Evolutionary conservation across 2,329 filamentous ascomycete species (phyloP), one percentile per base, ranked within the genome.

Genomic region (Cordyceps tenuipes): DNA sequence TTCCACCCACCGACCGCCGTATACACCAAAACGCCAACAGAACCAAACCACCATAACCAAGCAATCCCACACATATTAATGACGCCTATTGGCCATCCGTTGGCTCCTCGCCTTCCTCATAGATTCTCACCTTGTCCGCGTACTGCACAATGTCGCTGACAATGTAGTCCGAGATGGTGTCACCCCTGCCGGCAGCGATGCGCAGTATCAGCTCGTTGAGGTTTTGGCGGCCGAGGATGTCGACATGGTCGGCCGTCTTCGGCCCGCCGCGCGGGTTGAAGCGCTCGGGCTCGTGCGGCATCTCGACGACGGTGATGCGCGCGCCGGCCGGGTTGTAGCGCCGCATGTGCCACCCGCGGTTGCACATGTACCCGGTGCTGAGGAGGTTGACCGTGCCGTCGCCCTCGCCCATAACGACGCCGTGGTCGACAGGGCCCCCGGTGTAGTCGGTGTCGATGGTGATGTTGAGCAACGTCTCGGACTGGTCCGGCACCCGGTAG

Each of bases 301-400:
- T 99, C 76, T 99, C 94, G 63, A 88, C 91, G 0, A 92, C 89
- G 46, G 86, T 95, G 63, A 99, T 78, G 67, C 91, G 85, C 36
- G 87, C 82, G 2, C 87, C 86, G 0, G 91, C 88, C 0, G 94
- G 94, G 68, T 99, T 99, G 72, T 95, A 99, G 41, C 94, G 83
- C 73, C 91, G 91, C 73, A 97, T 89, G 61, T 87, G 86, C 94
- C 94, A 99, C 3, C 94, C 94, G 67, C 88, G 91, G 66, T 91
- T 88, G 72, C 94, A 99, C 94, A 99, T 97, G 72, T 97, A 99
- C 2, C 93, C 94, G 0, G 86, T 85, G 66, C 89, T 95, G 12
- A 99, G 76, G n/a, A 99, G 74, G 64, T 92, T 96, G 47, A 99
- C 94, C 0, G 94, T 99, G 1, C 94, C 94, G 67, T 99, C 94